Evolutionary conservation across 2,329 filamentous ascomycete species (phyloP).

Genomic region (Teratosphaeria pseudoeucalypti): DNA sequence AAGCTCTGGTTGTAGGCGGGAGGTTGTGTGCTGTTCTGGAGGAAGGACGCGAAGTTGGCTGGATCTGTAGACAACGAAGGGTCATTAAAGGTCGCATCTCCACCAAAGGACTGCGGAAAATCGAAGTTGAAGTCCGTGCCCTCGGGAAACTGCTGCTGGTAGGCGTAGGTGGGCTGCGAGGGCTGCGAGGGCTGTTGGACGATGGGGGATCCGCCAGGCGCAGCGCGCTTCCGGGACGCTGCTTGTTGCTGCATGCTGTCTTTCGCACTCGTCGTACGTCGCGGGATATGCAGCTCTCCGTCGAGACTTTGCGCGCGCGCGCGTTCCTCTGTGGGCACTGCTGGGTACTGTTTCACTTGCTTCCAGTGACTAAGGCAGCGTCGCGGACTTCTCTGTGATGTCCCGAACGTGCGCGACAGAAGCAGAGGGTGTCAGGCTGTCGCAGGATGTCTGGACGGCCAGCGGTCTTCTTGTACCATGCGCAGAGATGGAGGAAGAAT

Average conservation of each 20-base stretch:
- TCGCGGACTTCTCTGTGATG: neutral
- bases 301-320: neutral
- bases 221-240: slow-evolving; percentile 54
- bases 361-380: neutral
- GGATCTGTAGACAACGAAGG: slow-evolving; percentile 26
- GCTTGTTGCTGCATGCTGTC: slow-evolving; percentile 6
- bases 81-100: slow-evolving; percentile 26
- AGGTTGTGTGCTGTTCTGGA: slow-evolving; percentile 18
- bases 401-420: neutral
- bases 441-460: neutral
- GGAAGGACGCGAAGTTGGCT: slow-evolving; percentile 19
- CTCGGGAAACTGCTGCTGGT: slow-evolving; percentile 38
- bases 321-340: neutral
- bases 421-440: neutral
- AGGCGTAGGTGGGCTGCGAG: slow-evolving; percentile 17
- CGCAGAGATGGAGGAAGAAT: neutral
- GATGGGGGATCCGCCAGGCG: slow-evolving; percentile 59
- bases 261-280: neutral
- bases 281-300: slow-evolving; percentile 3
- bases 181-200: slow-evolving; percentile 35
- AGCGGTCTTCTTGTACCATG: slow-evolving; percentile 1
- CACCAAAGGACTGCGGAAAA: slow-evolving; percentile 18
- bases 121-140: slow-evolving; percentile 28
- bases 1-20: slow-evolving; percentile 12
- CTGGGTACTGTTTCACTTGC: neutral